Evolutionary conservation across 495 filamentous ascomycete species (phyloP), one percentile per base, ranked within the genome.

Genomic region (Aspergillus ellipticus): DNA sequence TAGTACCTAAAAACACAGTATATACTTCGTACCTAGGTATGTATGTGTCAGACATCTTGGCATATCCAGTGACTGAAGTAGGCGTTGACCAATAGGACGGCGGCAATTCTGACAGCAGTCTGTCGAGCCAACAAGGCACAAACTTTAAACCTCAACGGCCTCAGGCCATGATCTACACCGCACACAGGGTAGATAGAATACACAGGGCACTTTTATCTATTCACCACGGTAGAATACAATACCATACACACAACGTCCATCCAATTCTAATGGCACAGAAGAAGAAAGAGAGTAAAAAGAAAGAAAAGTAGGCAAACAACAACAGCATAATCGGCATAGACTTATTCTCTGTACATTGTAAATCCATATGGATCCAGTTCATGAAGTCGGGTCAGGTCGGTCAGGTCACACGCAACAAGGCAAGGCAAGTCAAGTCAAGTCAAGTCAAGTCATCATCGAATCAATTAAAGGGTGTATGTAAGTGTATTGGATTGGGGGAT

Each of bases 381-480:
- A 51, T 57, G 42, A 55, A 50, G 50, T 49, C 35, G 19, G 43
- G 28, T 56, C 20, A 39, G 33, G 33, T 9, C 4, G 35, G 35
- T 39, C 13, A 39, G 35, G 35, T 39, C 35, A 39, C 35, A 39
- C 35, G 35, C 35, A 8, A 51, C 54, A 50, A 53, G 54, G 19
- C n/a, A n/a, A n/a, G n/a, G n/a, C n/a, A n/a, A n/a, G n/a, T n/a
- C n/a, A n/a, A n/a, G n/a, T n/a, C n/a, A n/a, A n/a, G n/a, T n/a
- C n/a, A n/a, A n/a, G n/a, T n/a, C n/a, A n/a, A 51, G 56, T 59
- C 60, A 59, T 63, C 60, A 55, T 50, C 55, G 59, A 51, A 42
- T 53, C 31, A 42, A 37, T 37, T 35, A 24, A 53, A 53, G 42
- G 42, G 42, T 39, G 35, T 39, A 39, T 8, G 13, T 13, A 5